Conservation (phyloP, 2,329 filamentous ascomycete species). For the Diplocarpon rosae region DNA sequence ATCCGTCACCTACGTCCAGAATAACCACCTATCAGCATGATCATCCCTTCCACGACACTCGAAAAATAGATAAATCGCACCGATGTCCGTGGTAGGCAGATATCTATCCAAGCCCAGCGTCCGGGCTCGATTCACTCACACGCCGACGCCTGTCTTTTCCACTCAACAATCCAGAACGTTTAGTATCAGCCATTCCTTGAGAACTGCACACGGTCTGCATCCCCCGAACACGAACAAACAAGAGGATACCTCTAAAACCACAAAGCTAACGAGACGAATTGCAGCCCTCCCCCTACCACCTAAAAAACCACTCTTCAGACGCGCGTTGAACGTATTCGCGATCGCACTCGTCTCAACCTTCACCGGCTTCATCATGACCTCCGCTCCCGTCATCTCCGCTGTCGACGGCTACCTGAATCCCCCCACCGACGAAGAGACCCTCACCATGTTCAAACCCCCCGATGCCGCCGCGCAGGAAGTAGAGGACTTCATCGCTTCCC, state of each 20-base stretch:
- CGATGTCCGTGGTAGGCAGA: slow-evolving; percentile 1
- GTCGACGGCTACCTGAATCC: slow-evolving; percentile 40
- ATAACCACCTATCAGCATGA: neutral
- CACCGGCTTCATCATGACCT: slow-evolving; percentile 46
- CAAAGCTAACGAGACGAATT: neutral
- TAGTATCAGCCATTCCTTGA: neutral
- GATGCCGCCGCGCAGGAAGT: slow-evolving; percentile 45
- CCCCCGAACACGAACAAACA: slow-evolving; percentile 1
- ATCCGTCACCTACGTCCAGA: neutral
- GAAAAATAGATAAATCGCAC: neutral
- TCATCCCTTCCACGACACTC: neutral
- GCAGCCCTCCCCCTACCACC: slow-evolving; percentile 5
- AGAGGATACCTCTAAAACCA: neutral
- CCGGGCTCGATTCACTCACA: neutral
- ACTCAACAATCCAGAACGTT: neutral
- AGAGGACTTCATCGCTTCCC: slow-evolving; percentile 62
- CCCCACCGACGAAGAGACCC: slow-evolving; percentile 61
- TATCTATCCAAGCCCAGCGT: neutral
- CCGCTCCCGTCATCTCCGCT: slow-evolving; percentile 39
- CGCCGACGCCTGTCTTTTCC: neutral
- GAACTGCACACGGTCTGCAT: neutral
- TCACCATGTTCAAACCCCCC: slow-evolving; percentile 49
- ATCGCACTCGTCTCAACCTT: slow-evolving; percentile 37
- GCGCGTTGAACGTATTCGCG: slow-evolving; percentile 35
- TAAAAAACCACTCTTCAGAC: slow-evolving; percentile 32